Evolutionary conservation across 2,329 filamentous ascomycete genomes (phyloP).

Genomic region (Xylaria digitata): DNA sequence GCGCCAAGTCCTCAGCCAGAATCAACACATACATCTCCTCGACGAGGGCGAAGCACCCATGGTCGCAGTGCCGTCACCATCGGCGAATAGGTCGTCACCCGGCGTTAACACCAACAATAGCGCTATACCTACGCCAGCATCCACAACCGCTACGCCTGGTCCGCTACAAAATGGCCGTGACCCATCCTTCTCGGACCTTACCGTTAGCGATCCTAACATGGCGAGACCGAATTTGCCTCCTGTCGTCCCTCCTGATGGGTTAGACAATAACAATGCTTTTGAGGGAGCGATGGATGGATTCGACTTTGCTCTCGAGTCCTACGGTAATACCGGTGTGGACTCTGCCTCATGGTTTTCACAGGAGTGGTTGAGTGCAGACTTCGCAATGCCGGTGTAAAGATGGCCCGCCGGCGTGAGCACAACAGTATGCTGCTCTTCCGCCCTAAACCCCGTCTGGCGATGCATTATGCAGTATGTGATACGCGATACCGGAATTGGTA

Average conservation of each 20-base stretch:
- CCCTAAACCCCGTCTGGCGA: background rate
- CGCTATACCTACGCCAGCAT: slow-evolving; percentile 44
- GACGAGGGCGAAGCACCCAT: slow-evolving; percentile 49
- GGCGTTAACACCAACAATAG: slow-evolving; percentile 34
- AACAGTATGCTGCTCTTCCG: background rate
- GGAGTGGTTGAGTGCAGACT: slow-evolving; percentile 50
- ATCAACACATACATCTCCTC: slow-evolving; percentile 48
- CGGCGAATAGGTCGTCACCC: slow-evolving; percentile 45
- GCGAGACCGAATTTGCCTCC: slow-evolving; percentile 48
- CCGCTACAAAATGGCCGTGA: slow-evolving; percentile 41
- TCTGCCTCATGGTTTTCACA: slow-evolving; percentile 50
- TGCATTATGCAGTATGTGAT: background rate
- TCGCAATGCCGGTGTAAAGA: slow-evolving; percentile 45
- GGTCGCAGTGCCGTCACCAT: slow-evolving; percentile 47
- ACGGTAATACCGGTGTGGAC: slow-evolving; percentile 53
- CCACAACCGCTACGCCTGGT: slow-evolving; percentile 38
- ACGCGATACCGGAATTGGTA: background rate
- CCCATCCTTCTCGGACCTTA: slow-evolving; percentile 44
- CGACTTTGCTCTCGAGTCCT: slow-evolving; percentile 59
- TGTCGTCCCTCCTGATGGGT: slow-evolving; percentile 51
- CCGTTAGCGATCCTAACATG: slow-evolving; percentile 45
- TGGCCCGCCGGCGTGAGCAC: too few relatives aligned
- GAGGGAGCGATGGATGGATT: slow-evolving; percentile 61
- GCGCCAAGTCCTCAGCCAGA: slow-evolving; percentile 42
- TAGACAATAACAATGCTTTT: slow-evolving; percentile 63